Evolutionary conservation across 1,284 basidiomycete species (phyloP), one percentile per base, ranked within the genome.

Genomic region (Cystobasidiaceae sp.): DNA sequence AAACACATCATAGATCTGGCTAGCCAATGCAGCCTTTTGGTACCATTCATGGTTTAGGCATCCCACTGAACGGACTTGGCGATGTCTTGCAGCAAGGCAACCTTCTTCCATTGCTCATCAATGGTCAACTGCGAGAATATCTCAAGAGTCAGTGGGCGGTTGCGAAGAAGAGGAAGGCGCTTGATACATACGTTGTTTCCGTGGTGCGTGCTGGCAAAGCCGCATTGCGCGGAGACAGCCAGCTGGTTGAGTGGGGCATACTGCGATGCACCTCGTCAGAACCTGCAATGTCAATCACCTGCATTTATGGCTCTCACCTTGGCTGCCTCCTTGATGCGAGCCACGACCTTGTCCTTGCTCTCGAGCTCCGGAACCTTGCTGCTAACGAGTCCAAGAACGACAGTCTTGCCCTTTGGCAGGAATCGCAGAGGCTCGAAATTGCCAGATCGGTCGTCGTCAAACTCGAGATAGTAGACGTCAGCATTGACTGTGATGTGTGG

Each of bases 361-460:
- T 71, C 70, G n/a, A 71, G 64, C 52, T 66, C 44, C n/a, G 66
- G 52, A 25, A 57, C 50, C 65, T 70, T 71, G 71, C 72, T 34
- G 68, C 70, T 56, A 52, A 70, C 67, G 43, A 72, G 44, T 41
- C 72, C 68, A 64, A 69, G 72, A 33, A 72, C 67, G 45, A 72
- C 70, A 33, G 57, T 60, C 63, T 72, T 70, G 21, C 67, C 67
- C 55, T 79, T 78, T 0, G 88, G 87, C 21, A 90, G 79, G 70
- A 84, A 73, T 69, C 79, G 82, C 28, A 89, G 79, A 9, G 86
- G 85, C 71, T 81, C 80, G 71, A 90, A 89, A 66, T 83, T 81
- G 49, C 86, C 86, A 0, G 86, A 83, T 30, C 86, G 84, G 65
- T 82, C 80, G 33, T 86, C 86, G 74, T 90, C 89, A 75, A 88